Evolutionary conservation across 768 basidiomycete species (phyloP).

Genomic region (Trichaptum fuscoviolaceum): DNA sequence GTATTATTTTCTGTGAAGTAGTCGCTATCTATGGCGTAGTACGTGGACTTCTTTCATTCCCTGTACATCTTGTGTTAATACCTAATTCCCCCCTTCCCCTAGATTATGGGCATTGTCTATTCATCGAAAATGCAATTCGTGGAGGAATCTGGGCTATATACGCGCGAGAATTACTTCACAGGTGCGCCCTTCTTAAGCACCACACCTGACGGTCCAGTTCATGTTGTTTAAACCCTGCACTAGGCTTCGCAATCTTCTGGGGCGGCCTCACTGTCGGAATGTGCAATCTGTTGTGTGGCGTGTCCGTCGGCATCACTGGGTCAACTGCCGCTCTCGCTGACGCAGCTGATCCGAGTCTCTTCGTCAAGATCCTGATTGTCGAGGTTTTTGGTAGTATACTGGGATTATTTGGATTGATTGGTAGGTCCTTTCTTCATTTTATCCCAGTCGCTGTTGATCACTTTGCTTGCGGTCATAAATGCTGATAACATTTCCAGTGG

Average conservation of each 20-base stretch:
- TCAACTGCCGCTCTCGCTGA: slow-evolving; percentile 94
- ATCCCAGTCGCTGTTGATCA: neutral
- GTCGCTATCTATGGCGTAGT: slow-evolving; percentile 98
- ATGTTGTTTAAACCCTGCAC: neutral
- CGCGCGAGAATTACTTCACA: slow-evolving; percentile 87
- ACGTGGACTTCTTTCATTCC: slow-evolving; percentile 25
- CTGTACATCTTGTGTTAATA: too few species aligned
- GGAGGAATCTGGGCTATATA: slow-evolving; percentile 67
- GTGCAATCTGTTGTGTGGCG: slow-evolving; percentile 92
- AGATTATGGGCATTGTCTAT: slow-evolving; percentile 97
- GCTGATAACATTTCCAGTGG: slow-evolving; percentile 43
- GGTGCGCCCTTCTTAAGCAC: slow-evolving; percentile 36
- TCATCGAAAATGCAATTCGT: slow-evolving; percentile 70
- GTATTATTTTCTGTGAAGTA: slow-evolving; percentile 99
- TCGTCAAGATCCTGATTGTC: slow-evolving; percentile 95
- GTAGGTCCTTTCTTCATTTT: slow-evolving; percentile 39
- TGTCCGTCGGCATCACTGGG: slow-evolving; percentile 92
- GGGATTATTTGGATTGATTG: slow-evolving; percentile 90
- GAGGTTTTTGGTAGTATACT: slow-evolving; percentile 92
- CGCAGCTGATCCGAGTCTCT: slow-evolving; percentile 89
- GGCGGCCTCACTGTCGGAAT: slow-evolving; percentile 91
- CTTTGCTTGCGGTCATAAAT: too few species aligned
- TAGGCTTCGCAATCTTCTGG: slow-evolving; percentile 94
- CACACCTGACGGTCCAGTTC: neutral
- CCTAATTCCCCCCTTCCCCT: too few species aligned